These are phyloP conservation scores for Psilocybe cubensis DNA, from an alignment of 768 basidiomycete genomes.

Conservation along the genomic window DNA sequence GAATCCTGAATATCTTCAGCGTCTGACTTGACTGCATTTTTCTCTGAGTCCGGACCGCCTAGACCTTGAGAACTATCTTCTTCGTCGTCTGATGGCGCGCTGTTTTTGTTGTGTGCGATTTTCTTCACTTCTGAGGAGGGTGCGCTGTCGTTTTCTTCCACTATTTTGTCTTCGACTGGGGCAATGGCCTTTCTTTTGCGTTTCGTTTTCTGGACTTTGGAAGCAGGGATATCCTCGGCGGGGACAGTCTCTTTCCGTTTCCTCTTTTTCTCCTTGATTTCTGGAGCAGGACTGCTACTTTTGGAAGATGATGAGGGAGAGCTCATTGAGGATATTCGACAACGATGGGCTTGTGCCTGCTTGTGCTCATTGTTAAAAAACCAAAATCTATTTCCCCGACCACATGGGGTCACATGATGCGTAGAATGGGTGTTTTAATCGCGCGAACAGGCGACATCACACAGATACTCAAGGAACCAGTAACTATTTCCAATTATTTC, in stretches of 20 bases:
- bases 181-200: neutral
- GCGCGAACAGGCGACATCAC: no score
- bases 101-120: slow-evolving; percentile 34
- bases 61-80: neutral
- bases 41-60: slow-evolving; percentile 20
- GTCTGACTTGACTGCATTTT: slow-evolving; percentile 8
- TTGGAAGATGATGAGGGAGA: slow-evolving; percentile 33
- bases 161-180: neutral
- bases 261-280: slow-evolving; percentile 29
- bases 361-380: no score
- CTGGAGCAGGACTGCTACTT: slow-evolving; percentile 32
- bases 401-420: no score
- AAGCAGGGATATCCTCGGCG: neutral
- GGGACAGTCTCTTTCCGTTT: slow-evolving; percentile 26
- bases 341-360: no score
- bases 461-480: no score
- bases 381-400: no score
- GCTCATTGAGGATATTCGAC: slow-evolving; percentile 7
- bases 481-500: no score
- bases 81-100: neutral
- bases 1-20: slow-evolving; percentile 12
- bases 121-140: slow-evolving; percentile 28
- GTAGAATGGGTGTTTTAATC: no score
- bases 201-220: neutral
- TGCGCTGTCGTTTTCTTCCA: slow-evolving; percentile 36